Base-by-base conservation (phyloP, 257 asterid genomes). In the Scutellaria baicalensis region DNA sequence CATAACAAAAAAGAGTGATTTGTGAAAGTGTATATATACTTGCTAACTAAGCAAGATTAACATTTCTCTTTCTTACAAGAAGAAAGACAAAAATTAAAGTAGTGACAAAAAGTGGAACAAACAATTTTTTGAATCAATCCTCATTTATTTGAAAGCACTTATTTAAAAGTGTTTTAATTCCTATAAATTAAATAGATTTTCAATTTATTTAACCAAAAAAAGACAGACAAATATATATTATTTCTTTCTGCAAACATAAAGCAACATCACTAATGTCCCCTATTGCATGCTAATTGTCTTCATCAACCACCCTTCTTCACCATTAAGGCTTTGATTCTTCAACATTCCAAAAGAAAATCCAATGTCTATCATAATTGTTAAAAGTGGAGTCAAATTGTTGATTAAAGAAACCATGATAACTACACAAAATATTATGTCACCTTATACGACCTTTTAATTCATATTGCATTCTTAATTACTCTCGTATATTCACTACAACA, bases 31-130 rank as follows among this genome's bases (percentile, higher is more conserved):
- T 27, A 3, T 27, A 13, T 40, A 67, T 43, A 49, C 82, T 80
- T 80, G 39, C 73, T 68, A 64, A 77, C 77, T 80, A 80, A 77
- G 84, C 72, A 80, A 80, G 54, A 43, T 14, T 6, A 33, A 12
- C 36, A 42, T 62, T 48, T 44, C n/a, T 7, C 23, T 58, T 18
- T 69, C 66, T 21, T 38, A 6, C 17, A 36, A 17, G 47, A 36
- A 56, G 59, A 67, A 33, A 27, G n/a, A 40, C 23, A 43, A 39
- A 11, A 23, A 40, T 31, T 48, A 31, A 14, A 49, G 40, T 5
- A 65, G 20, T 9, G 68, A 39, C 17, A 13, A 71, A 59, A 70
- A 44, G 65, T 54, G 44, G 36, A 74, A 39, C 6, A 16, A 49
- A 47, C 35, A 66, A 64, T 21, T 1, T 51, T 33, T 48, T 38